These are phyloP conservation scores for Stentor roeselii DNA, from an alignment of 73 alveolate species.

Conservation along the genomic window DNA sequence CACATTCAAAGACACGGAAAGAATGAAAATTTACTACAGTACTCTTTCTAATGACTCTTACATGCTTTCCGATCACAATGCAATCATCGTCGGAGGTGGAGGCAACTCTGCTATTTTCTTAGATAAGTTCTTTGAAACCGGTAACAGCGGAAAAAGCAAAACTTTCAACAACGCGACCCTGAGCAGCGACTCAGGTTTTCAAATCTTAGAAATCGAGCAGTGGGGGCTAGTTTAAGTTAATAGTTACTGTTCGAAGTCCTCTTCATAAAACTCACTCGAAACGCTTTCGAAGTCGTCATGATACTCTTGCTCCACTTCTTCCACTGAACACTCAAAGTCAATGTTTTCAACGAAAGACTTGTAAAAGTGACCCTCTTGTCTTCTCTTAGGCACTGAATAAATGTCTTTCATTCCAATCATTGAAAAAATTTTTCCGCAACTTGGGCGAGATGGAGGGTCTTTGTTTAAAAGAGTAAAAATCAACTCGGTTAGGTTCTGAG, in stretches of 20 bases:
- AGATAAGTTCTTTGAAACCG: background rate
- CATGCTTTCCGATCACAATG: slow-evolving; percentile 24
- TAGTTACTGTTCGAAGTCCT: background rate
- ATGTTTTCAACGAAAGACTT: too few relatives aligned
- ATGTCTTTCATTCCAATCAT: slow-evolving; percentile 45
- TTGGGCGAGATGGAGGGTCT: slow-evolving; percentile 61
- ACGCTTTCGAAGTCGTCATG: too few relatives aligned
- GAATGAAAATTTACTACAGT: background rate
- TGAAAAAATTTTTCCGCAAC: slow-evolving; percentile 48
- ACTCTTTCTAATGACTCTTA: background rate
- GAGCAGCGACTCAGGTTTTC: background rate
- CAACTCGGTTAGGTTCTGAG: slow-evolving; percentile 50
- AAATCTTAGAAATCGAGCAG: background rate
- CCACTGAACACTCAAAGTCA: too few relatives aligned
- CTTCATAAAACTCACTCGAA: too few relatives aligned
- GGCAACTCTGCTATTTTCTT: slow-evolving; percentile 13
- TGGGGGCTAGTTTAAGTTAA: slow-evolving; percentile 13
- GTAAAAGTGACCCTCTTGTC: too few relatives aligned
- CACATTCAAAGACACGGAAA: slow-evolving; percentile 3
- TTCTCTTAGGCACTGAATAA: too few relatives aligned
- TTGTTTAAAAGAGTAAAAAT: slow-evolving; percentile 44
- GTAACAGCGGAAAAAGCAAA: background rate
- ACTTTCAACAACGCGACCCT: background rate
- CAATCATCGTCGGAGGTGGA: slow-evolving; percentile 22
- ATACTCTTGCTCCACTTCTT: too few relatives aligned